These are phyloP conservation scores for Apophysomyces variabilis DNA, from an alignment of 371 early-diverging fungal genomes.

Conservation along the genomic window DNA sequence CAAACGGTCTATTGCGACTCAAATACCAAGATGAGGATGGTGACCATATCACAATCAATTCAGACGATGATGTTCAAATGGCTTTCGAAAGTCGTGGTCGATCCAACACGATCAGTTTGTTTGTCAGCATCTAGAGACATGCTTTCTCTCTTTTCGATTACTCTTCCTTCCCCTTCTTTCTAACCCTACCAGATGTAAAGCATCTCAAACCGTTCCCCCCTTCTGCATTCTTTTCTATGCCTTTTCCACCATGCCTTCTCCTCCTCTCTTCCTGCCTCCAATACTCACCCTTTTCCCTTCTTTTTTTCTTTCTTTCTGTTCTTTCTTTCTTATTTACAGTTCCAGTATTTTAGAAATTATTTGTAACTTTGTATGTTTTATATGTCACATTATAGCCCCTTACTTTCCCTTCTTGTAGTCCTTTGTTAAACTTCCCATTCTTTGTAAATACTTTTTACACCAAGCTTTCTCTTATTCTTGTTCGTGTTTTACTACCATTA, in stretches of 20 bases:
- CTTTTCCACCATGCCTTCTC: neutral
- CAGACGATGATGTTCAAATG: conserved; percentile 88
- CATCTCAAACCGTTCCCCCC: neutral
- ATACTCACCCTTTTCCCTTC: neutral
- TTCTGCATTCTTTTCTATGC: neutral
- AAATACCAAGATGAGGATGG: conserved; percentile 93
- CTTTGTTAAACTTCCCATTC: conserved; percentile 9
- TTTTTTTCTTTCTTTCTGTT: neutral
- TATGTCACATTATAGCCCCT: conserved; percentile 9
- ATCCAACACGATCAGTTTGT: conserved; percentile 35
- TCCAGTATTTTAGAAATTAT: conserved; percentile 10
- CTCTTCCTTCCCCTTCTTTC: neutral
- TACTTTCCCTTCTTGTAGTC: conserved; percentile 11
- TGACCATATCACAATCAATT: conserved; percentile 82
- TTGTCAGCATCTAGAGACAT: conserved; percentile 31
- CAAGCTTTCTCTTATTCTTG: conserved; percentile 1
- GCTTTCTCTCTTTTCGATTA: conserved; percentile 3
- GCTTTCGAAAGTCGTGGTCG: conserved; percentile 77
- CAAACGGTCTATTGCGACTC: conserved; percentile 62
- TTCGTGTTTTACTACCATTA: conserved; percentile 10
- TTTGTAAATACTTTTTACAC: conserved; percentile 9
- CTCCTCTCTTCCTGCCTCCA: neutral
- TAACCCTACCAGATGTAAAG: neutral
- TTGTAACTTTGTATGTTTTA: conserved; percentile 5
- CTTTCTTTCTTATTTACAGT: neutral